Base-by-base conservation (phyloP, 805 yeast species). In the Barnettozyma sucrosica region DNA sequence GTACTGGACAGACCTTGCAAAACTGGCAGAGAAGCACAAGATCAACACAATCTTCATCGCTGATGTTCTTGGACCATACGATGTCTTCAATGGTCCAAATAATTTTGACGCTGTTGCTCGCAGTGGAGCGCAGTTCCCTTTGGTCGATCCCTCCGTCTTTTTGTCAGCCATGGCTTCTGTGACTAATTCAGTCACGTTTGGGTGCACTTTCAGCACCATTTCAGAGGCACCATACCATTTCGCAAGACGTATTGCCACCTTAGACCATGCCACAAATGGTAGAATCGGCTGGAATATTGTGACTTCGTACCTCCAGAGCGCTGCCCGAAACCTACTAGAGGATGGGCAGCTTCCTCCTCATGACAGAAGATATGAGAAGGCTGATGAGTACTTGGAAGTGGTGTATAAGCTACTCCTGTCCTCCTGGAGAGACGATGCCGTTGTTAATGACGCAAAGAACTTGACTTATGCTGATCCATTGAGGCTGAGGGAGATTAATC, bases 261-360 rank as follows among this genome's bases (percentile, higher is more conserved):
- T 70, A 41, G 75, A 70, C 48, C 73, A 69, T 44, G 57, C 70
- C 44, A 65, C 73, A 4, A 58, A 63, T 20, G 75, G 75, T 18
- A 59, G 75, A 52, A 52, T 70, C 44, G 75, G 75, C 26, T 70
- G 75, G 75, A 70, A 71, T 49, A 61, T 70, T 8, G 75, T 70
- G 16, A 59, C 70, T 5, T 62, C 70, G 6, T 69, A 70, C 47
- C 54, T 70, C 37, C 69, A 67, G 30, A 61, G 68, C 51, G 72
- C 72, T 3, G 66, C 73, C 4, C 55, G 67, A 50, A 66, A 68
- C 45, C 53, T 67, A 23, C 51, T 67, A 30, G 64, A 68, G 25
- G 66, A 63, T 5, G 65, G 59, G 19, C 49, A 54, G 5, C 63
- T 68, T 16, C 67, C 70, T 16, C 64, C 63, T 4, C 73, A 67